Evolutionary conservation across 1,139 yeast species (phyloP).

Genomic region (Hyphopichia wangnamkhiaoensis): DNA sequence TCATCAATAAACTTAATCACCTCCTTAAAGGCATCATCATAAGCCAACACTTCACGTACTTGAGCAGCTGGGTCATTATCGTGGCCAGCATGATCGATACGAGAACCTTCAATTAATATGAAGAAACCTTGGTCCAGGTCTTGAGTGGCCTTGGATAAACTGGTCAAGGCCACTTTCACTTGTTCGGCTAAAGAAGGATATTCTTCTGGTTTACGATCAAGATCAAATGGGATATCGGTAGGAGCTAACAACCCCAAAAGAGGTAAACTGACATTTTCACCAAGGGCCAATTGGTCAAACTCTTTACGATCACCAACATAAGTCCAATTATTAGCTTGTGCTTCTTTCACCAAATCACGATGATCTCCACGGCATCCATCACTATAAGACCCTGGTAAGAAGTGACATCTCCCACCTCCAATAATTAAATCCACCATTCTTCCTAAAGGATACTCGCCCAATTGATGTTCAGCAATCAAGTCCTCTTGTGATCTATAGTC

Average conservation of each 20-base stretch:
- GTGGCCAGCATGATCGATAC: conserved; percentile 93
- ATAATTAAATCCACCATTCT: conserved; percentile 76
- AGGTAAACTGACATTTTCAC: conserved; percentile 66
- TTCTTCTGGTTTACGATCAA: conserved; percentile 60
- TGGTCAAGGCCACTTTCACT: conserved; percentile 65
- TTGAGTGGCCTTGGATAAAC: conserved; percentile 62
- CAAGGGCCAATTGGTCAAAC: conserved; percentile 55
- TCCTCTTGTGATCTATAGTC: conserved; percentile 75
- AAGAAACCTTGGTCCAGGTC: conserved; percentile 79
- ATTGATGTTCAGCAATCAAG: conserved; percentile 79
- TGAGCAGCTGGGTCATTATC: conserved; percentile 88
- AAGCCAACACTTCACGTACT: conserved; percentile 52
- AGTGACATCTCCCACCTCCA: conserved; percentile 89
- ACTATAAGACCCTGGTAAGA: conserved; percentile 41
- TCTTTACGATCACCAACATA: conserved; percentile 58
- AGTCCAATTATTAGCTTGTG: conserved; percentile 53
- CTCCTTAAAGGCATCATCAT: conserved; percentile 71
- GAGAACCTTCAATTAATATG: conserved; percentile 78
- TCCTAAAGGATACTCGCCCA: conserved; percentile 78
- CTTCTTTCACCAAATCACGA: conserved; percentile 63
- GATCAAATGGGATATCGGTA: conserved; percentile 75
- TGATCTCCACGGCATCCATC: conserved; percentile 71
- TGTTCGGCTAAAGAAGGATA: conserved; percentile 79
- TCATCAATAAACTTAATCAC: conserved; percentile 66
- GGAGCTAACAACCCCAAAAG: conserved; percentile 70